Percentiles rank a stretch among this genome's conserved stretches.
phyloP scores from a whole-genome alignment of 768 basidiomycete genomes.

The Solioccasus polychromus region DNA sequence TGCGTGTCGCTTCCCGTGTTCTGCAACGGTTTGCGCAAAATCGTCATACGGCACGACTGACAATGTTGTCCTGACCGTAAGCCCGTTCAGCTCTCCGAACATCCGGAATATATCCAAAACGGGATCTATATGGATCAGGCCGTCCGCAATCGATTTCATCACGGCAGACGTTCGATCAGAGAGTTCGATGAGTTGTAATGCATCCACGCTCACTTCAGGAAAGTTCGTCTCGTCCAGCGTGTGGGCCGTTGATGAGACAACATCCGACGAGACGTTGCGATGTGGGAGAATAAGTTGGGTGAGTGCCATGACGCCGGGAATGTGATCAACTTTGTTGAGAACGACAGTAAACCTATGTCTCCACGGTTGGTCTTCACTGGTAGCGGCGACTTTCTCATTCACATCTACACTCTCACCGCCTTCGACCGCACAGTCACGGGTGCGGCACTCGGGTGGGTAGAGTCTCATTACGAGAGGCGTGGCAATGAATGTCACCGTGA shows the following conservation, averaged over 20 bases:
- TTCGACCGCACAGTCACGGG: constrained; percentile 37
- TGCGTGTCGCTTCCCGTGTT: constrained; percentile 55
- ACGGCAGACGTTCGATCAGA: constrained; percentile 64
- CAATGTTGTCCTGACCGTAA: constrained; percentile 62
- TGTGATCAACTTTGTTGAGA: constrained; percentile 84
- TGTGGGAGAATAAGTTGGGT: constrained; percentile 71
- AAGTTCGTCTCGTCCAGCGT: constrained; percentile 7
- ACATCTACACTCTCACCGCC: constrained; percentile 33
- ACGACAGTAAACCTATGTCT: constrained; percentile 77
- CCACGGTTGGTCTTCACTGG: constrained; percentile 27
- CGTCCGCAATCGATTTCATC: constrained; percentile 61
- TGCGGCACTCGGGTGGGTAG: constrained; percentile 63
- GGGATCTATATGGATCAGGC: constrained; percentile 71
- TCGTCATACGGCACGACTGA: constrained; percentile 77
- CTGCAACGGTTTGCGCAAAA: constrained; percentile 63
- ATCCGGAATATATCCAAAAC: constrained; percentile 71
- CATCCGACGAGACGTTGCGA: no score
- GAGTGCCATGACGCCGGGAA: constrained; percentile 88
- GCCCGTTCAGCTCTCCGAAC: constrained; percentile 68
- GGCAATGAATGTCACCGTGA: constrained; percentile 82
- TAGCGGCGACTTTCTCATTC: constrained; percentile 4
- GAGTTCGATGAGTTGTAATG: constrained; percentile 83
- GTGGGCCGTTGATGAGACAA: constrained; percentile 14
- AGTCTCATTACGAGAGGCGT: constrained; percentile 67
- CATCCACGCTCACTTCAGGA: constrained; percentile 52